A percentile compares a stretch with the other conserved stretches of the same genome.
Evolutionary conservation across 257 asterid species (phyloP).

Genomic region (Oldenlandia corymbosa): DNA sequence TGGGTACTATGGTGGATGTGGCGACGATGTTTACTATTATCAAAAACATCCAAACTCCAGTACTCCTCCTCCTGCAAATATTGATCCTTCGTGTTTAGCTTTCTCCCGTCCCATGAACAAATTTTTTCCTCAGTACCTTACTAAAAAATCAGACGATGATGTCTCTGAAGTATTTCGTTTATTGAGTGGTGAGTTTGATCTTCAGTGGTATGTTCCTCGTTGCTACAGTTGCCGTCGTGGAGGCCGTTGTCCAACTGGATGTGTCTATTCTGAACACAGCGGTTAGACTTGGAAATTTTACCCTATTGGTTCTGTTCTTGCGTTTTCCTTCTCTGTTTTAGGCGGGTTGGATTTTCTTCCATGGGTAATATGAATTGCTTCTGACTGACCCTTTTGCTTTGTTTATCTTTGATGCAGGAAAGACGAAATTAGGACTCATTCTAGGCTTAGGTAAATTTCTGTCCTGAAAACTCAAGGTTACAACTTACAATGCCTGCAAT

Average conservation of each 20-base stretch:
- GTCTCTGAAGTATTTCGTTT: not conserved
- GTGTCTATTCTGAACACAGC: conserved; percentile 18
- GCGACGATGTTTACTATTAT: not conserved
- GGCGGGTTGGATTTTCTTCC: not conserved
- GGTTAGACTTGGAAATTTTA: conserved; percentile 8
- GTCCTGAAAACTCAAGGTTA: not conserved
- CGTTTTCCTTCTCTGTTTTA: not conserved
- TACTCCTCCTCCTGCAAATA: not conserved
- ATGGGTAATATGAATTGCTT: not conserved
- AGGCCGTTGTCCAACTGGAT: conserved; percentile 8
- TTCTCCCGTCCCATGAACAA: conserved; percentile 15
- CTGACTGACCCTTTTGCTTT: conserved; percentile 7
- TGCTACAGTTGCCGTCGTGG: conserved; percentile 19
- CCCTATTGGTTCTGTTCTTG: not conserved
- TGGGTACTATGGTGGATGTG: not conserved
- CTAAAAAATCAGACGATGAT: not conserved
- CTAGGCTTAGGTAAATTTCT: conserved; percentile 17
- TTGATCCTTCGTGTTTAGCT: not conserved
- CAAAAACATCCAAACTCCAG: not conserved
- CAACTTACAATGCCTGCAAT: no score
- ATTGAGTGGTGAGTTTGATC: conserved; percentile 13
- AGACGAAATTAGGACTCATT: not conserved
- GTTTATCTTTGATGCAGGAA: conserved; percentile 5
- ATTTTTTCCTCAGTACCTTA: not conserved
- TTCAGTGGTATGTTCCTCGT: conserved; percentile 17